A percentile compares a stretch with the other conserved stretches of the same genome.
Evolutionary conservation across 2,329 filamentous ascomycete genomes (phyloP).

Genomic region (Arthrobotrys megalospora): DNA sequence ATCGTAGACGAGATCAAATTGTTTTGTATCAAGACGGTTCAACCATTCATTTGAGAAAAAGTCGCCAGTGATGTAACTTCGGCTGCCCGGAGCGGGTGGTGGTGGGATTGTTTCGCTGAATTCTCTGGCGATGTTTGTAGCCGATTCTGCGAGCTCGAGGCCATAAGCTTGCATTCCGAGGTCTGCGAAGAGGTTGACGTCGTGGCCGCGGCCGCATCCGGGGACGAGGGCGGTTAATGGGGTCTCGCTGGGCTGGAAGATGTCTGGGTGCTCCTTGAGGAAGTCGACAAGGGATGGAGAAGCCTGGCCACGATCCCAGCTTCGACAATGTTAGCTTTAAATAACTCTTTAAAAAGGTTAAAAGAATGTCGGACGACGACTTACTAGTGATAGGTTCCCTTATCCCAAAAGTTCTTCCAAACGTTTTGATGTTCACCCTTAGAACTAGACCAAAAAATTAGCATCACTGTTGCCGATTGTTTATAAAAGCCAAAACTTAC

Average conservation of each 20-base stretch:
- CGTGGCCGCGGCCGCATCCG: constrained; percentile 86
- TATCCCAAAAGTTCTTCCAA: constrained; percentile 46
- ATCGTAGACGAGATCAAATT: constrained; percentile 70
- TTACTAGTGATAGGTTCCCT: constrained; percentile 56
- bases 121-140: constrained; percentile 65
- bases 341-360: neutral
- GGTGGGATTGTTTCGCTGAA: constrained; percentile 38
- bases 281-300: constrained; percentile 73
- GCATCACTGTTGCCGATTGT: neutral
- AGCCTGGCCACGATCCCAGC: constrained; percentile 73
- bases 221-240: constrained; percentile 76
- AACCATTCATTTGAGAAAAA: constrained; percentile 52
- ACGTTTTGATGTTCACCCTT: constrained; percentile 45
- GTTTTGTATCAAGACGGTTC: constrained; percentile 33
- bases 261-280: constrained; percentile 69
- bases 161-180: constrained; percentile 85
- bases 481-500: constrained; percentile 22
- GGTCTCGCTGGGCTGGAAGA: constrained; percentile 61
- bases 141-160: constrained; percentile 76
- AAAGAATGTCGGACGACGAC: neutral
- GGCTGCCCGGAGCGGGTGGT: constrained; percentile 35
- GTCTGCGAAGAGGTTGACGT: constrained; percentile 80
- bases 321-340: constrained; percentile 10
- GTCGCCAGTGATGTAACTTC: constrained; percentile 47
- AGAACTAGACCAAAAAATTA: constrained; percentile 18